These are phyloP conservation scores for Boletus rex-veris DNA, from an alignment of 768 basidiomycete species.

Conservation along the genomic window DNA sequence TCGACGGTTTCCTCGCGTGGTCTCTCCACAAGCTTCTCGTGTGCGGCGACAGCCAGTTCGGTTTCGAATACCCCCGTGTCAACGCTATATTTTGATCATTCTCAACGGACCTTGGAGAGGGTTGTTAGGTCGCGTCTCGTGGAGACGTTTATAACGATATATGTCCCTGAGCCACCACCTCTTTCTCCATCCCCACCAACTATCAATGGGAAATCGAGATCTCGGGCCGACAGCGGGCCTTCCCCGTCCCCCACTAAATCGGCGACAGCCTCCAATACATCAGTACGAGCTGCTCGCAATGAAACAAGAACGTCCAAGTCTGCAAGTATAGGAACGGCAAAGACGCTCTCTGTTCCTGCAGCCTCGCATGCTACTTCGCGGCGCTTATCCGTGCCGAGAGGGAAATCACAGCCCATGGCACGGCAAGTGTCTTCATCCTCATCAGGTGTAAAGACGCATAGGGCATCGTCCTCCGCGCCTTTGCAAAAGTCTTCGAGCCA, in stretches of 20 bases:
- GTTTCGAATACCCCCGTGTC: slow-evolving; percentile 22
- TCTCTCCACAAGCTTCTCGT: slow-evolving; percentile 8
- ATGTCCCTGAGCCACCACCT: slow-evolving; percentile 33
- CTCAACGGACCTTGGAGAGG: slow-evolving; percentile 66
- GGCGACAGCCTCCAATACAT: not conserved
- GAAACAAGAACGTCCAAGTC: slow-evolving; percentile 12
- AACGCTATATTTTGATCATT: slow-evolving; percentile 51
- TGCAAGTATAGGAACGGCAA: slow-evolving; percentile 15
- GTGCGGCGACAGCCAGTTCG: slow-evolving; percentile 1
- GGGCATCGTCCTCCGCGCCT: slow-evolving; percentile 22
- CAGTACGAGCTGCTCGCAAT: slow-evolving; percentile 12
- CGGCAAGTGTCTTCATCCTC: slow-evolving; percentile 21
- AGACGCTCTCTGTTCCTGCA: slow-evolving; percentile 9
- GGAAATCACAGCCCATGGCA: slow-evolving; percentile 14
- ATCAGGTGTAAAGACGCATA: slow-evolving; percentile 19
- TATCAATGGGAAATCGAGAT: slow-evolving; percentile 20
- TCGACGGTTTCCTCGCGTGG: slow-evolving; percentile 48
- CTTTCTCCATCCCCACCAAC: slow-evolving; percentile 28
- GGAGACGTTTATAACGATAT: slow-evolving; percentile 69
- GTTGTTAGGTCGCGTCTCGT: slow-evolving; percentile 70
- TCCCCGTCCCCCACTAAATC: slow-evolving; percentile 1
- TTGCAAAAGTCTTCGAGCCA: slow-evolving; percentile 25
- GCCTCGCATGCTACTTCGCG: slow-evolving; percentile 10
- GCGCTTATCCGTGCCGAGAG: slow-evolving; percentile 6
- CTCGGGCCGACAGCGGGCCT: slow-evolving; percentile 28